A percentile compares a stretch with the other conserved stretches of the same genome.
Evolutionary conservation across 768 basidiomycete species (phyloP).

Genomic region (Mycena latifolia): DNA sequence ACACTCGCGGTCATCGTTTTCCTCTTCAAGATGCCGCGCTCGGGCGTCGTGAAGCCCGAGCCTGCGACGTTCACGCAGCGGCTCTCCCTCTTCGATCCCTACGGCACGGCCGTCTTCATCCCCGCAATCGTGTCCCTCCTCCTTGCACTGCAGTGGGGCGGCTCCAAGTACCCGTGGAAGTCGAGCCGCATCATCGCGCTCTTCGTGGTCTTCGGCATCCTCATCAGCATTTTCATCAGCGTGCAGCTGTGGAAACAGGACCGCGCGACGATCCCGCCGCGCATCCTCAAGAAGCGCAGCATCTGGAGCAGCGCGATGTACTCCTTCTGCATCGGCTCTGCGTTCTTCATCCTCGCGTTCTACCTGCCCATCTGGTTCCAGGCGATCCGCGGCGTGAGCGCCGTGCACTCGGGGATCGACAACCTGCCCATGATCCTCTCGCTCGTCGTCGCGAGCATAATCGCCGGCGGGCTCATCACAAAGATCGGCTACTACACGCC

Average conservation of each 20-base stretch:
- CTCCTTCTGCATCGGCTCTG: conserved; percentile 14
- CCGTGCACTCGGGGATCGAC: conserved; percentile 49
- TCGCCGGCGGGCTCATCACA: conserved; percentile 52
- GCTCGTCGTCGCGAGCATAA: conserved; percentile 53
- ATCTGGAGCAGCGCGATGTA: conserved; percentile 21
- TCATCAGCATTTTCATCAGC: background rate
- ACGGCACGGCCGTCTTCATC: conserved; percentile 33
- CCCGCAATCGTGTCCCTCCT: conserved; percentile 34
- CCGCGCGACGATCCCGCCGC: conserved; percentile 31
- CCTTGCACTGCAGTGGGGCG: conserved; percentile 1
- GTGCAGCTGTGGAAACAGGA: conserved; percentile 1
- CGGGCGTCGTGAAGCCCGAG: background rate
- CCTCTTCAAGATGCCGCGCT: conserved; percentile 35
- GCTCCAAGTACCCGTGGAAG: background rate
- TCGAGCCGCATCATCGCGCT: background rate
- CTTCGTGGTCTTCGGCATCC: background rate
- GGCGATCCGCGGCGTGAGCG: conserved; percentile 50
- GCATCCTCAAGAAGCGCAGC: conserved; percentile 27
- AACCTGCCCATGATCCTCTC: conserved; percentile 51
- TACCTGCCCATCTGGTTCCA: conserved; percentile 44
- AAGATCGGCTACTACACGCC: conserved; percentile 51
- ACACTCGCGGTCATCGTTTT: conserved; percentile 31
- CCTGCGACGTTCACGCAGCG: conserved; percentile 10
- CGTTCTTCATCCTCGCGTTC: conserved; percentile 26
- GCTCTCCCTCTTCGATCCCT: conserved; percentile 32